These are phyloP conservation scores for Coemansia sp. DNA, from an alignment of 371 early-diverging fungal species.

Conservation along the genomic window DNA sequence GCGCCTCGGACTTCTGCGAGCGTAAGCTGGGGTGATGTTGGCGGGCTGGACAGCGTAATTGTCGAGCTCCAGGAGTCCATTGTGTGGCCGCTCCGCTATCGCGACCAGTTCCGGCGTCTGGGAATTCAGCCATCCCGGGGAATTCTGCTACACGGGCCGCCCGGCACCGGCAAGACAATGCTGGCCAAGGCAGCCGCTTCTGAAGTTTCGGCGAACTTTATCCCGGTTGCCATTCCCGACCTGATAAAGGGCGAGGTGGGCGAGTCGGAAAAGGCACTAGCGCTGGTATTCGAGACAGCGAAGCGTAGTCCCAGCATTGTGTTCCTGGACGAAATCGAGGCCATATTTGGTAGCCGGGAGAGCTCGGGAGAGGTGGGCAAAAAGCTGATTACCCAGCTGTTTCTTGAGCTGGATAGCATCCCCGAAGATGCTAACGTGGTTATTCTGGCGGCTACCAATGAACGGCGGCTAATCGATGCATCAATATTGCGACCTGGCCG, in stretches of 20 bases:
- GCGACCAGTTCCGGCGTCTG: slow-evolving; percentile 60
- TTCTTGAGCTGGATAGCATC: slow-evolving; percentile 81
- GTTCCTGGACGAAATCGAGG: slow-evolving; percentile 99
- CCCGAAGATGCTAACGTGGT: slow-evolving; percentile 54
- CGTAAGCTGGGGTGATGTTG: slow-evolving; percentile 84
- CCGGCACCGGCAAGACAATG: slow-evolving; percentile 93
- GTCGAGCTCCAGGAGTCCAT: slow-evolving; percentile 85
- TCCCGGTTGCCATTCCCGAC: slow-evolving; percentile 89
- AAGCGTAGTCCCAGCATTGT: slow-evolving; percentile 92
- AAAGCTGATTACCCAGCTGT: slow-evolving; percentile 50
- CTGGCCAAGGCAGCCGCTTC: slow-evolving; percentile 90
- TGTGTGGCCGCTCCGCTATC: slow-evolving; percentile 81
- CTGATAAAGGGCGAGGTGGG: slow-evolving; percentile 96
- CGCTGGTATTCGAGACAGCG: slow-evolving; percentile 86
- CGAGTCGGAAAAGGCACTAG: slow-evolving; percentile 90
- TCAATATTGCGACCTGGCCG: slow-evolving; percentile 86
- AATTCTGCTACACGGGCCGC: slow-evolving; percentile 79
- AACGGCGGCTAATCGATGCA: slow-evolving; percentile 75
- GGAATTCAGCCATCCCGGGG: slow-evolving; percentile 73
- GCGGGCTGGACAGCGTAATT: slow-evolving; percentile 90
- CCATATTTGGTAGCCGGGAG: slow-evolving; percentile 59
- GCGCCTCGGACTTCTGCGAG: not conserved
- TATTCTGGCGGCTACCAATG: slow-evolving; percentile 88
- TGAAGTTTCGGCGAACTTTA: slow-evolving; percentile 90
- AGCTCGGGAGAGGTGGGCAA: slow-evolving; percentile 20